Percentiles rank a stretch among this genome's conserved stretches.
These are phyloP conservation scores for Aureobasidium sp. DNA, from an alignment of 2,329 filamentous ascomycete genomes.

Conservation along the genomic window DNA sequence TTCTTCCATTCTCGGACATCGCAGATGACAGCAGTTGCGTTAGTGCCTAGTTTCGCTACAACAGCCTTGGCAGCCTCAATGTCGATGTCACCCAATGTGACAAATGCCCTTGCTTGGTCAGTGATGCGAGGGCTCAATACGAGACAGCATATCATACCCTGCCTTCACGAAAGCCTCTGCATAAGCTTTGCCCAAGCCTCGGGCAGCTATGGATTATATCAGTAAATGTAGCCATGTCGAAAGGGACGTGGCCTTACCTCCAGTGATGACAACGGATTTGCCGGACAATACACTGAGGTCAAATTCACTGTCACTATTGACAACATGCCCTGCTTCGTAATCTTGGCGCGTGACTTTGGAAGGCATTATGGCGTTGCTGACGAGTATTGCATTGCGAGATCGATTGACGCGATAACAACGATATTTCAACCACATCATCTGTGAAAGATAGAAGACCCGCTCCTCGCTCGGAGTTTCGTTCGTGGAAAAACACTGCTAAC, in stretches of 20 bases:
- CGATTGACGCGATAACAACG: no score
- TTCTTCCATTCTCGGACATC: conserved; percentile 26
- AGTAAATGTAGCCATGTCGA: neutral
- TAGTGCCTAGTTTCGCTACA: conserved; percentile 23
- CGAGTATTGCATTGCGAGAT: no score
- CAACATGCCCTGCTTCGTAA: neutral
- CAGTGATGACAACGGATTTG: conserved; percentile 44
- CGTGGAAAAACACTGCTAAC: no score
- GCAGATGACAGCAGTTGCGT: conserved; percentile 25
- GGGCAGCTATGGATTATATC: conserved; percentile 22
- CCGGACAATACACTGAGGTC: conserved; percentile 25
- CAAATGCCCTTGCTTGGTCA: conserved; percentile 27
- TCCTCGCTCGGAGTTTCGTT: no score
- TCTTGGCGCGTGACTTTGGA: no score
- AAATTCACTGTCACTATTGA: neutral
- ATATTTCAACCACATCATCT: no score
- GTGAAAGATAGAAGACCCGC: no score
- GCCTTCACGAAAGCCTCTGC: neutral
- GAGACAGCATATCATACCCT: neutral
- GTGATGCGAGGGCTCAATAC: conserved; percentile 16
- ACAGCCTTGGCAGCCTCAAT: conserved; percentile 24
- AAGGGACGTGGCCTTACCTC: conserved; percentile 25
- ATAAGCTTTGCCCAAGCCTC: conserved; percentile 18
- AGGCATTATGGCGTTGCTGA: no score
- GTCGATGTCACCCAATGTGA: conserved; percentile 30